These are phyloP conservation scores for Xylaria sp. DNA, from an alignment of 2,329 filamentous ascomycete genomes.

Conservation along the genomic window DNA sequence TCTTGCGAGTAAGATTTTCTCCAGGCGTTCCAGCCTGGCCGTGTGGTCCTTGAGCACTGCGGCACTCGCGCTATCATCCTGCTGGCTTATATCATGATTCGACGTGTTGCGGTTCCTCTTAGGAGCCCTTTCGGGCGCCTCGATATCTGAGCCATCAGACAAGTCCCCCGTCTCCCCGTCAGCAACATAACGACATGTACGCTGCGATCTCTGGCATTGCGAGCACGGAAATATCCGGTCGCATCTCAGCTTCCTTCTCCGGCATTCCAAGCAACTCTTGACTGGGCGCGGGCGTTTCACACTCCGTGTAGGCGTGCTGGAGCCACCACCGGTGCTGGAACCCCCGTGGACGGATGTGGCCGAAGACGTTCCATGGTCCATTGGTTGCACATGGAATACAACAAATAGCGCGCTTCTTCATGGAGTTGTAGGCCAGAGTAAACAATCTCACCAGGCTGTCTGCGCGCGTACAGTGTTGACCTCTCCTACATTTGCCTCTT, in stretches of 20 bases:
- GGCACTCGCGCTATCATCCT: constrained; percentile 30
- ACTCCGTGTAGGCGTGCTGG: constrained; percentile 15
- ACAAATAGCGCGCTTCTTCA: constrained; percentile 14
- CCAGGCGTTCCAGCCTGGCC: constrained; percentile 55
- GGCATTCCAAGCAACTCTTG: constrained; percentile 35
- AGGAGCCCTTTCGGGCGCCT: constrained; percentile 28
- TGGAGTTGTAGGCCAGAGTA: constrained; percentile 11
- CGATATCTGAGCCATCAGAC: constrained; percentile 52
- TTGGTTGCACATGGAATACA: constrained; percentile 10
- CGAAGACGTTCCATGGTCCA: constrained; percentile 26
- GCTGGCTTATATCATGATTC: constrained; percentile 17
- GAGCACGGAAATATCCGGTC: constrained; percentile 59
- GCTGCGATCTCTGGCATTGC: constrained; percentile 61
- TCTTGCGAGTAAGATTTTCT: constrained; percentile 50
- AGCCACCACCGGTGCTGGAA: constrained; percentile 22
- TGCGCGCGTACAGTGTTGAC: neutral
- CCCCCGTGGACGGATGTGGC: constrained; percentile 17
- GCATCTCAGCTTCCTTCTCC: constrained; percentile 59
- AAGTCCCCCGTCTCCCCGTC: constrained; percentile 51
- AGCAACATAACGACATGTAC: constrained; percentile 55
- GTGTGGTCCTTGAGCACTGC: constrained; percentile 52
- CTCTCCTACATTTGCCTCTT: neutral
- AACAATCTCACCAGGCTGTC: neutral
- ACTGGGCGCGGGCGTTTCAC: constrained; percentile 36
- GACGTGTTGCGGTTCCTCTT: constrained; percentile 28